Conservation (phyloP, 352 stramenopile species). For the Phytopythium vexans region DNA sequence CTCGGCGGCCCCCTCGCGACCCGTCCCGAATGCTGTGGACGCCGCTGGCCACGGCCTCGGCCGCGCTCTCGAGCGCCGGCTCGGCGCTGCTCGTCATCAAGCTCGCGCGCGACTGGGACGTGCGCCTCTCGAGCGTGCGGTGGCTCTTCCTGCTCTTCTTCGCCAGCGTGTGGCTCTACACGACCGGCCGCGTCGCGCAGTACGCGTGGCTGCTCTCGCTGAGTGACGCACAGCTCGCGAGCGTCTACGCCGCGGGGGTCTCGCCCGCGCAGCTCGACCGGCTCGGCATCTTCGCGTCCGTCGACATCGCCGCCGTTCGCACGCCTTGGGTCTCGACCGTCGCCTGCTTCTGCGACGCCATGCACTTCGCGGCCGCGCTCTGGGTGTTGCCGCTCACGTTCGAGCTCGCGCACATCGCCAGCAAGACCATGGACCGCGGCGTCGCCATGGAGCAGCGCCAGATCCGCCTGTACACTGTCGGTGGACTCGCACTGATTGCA, state of each 20-base stretch:
- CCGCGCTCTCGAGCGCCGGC: constrained; percentile 17
- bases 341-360: constrained; percentile 26
- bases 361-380: constrained; percentile 30
- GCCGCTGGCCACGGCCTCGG: constrained; percentile 13
- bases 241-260: constrained; percentile 14
- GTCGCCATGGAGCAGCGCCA: constrained; percentile 21
- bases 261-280: constrained; percentile 20
- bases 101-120: constrained; percentile 29
- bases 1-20: too few species aligned
- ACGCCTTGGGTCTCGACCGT: constrained; percentile 17
- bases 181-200: constrained; percentile 10
- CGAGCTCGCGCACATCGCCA: constrained; percentile 38
- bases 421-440: constrained; percentile 45
- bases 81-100: constrained; percentile 21
- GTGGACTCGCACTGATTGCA: constrained; percentile 10
- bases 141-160: constrained; percentile 41
- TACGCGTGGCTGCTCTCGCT: constrained; percentile 21
- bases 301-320: constrained; percentile 13
- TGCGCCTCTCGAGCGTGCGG: constrained; percentile 30
- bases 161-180: constrained; percentile 29
- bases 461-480: constrained; percentile 21
- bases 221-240: constrained; percentile 4
- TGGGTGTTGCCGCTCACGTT: constrained; percentile 37
- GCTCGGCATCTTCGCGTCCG: constrained; percentile 25
- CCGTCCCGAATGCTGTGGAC: constrained; percentile 28